Evolutionary conservation across 2,329 filamentous ascomycete species (phyloP), one percentile per base, ranked within the genome.

Genomic region (Fusarium sp.): DNA sequence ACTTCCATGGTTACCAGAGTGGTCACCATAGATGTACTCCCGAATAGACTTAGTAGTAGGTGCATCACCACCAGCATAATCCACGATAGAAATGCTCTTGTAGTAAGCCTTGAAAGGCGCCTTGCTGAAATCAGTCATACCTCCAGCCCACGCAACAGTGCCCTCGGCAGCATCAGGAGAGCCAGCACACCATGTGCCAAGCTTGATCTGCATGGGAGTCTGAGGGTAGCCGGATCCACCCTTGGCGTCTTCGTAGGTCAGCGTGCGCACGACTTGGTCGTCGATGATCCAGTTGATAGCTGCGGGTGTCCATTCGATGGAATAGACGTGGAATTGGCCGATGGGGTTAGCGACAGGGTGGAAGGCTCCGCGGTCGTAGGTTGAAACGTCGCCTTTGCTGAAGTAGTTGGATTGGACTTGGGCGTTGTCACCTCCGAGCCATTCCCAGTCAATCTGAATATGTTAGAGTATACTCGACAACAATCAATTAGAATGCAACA

Each of bases 371-470:
- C 90, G 88, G 77, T 92, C 87, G 75, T 87, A 92, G 38, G 84
- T 85, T 11, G 10, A 11, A 4, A 87, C 89, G 79, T 92, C 84
- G 57, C 90, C 91, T 81, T 92, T 91, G 79, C 89, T 88, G 77
- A 92, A 92, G 82, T 95, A 97, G 82, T 97, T 97, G 74, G 87
- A 90, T 80, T 97, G 93, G 6, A 93, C 92, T 73, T 93, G 83
- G n/a, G 81, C 80, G 56, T 86, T 80, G 69, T 90, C 85, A 48
- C 88, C 89, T 51, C 93, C 93, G 25, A 96, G 84, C 89, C 91
- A 94, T 78, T 96, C 93, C 88, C 91, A 93, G 77, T 95, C 93
- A 66, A 96, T 93, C 82, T 96, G 4, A 1, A 1, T 6, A 10
- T 15, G 27, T 73, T 45, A 73, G 61, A 27, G 13, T 5, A 11